Base-by-base conservation (phyloP, 2,329 filamentous ascomycete species). In the Penicillium palitans region DNA sequence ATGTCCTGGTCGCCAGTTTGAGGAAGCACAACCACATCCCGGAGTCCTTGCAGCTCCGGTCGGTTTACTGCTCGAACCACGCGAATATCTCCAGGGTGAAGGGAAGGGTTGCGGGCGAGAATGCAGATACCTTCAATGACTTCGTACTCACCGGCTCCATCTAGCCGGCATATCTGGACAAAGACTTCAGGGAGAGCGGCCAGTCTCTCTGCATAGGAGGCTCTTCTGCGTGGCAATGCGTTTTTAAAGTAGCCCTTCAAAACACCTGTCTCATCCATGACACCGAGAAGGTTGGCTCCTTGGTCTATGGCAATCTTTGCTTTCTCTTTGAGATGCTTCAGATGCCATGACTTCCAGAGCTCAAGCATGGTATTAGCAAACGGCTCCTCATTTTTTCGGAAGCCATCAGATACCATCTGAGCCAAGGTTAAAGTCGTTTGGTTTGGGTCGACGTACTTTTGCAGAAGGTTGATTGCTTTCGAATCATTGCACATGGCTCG, bases 311-410 rank as follows among this genome's bases (percentile, higher is more conserved):
- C 82, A 44, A 99, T 91, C 29, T 89, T 88, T 0, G 93, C 92
- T 67, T 97, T 98, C 66, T 98, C 92, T 66, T 96, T 97, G 19
- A 99, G 82, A 13, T 89, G 84, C 69, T 96, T 96, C 65, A 96
- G 84, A 0, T 89, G 91, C 90, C 91, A 98, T 1, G 91, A 85
- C 61, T 89, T 84, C 93, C 95, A 99, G 0, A 98, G 80, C 37
- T 87, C 84, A 12, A 99, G 78, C 9, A 96, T 74, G 0, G 91
- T 92, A 60, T 86, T 83, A 24, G 92, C 81, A 72, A 98, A 98
- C 0, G 93, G 93, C 58, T 99, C 95, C 15, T 80, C 75, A 0
- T 77, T 73, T 2, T 80, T 74, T 81, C 93, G 90, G 76, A 99
- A 98, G 0, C 91, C 91, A 61, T 90, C 87, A 2, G 83, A 76